Evolutionary conservation across 129 eudicot species (phyloP), one percentile per base, ranked within the genome.

Genomic region (Centrapalus pauciflorus): DNA sequence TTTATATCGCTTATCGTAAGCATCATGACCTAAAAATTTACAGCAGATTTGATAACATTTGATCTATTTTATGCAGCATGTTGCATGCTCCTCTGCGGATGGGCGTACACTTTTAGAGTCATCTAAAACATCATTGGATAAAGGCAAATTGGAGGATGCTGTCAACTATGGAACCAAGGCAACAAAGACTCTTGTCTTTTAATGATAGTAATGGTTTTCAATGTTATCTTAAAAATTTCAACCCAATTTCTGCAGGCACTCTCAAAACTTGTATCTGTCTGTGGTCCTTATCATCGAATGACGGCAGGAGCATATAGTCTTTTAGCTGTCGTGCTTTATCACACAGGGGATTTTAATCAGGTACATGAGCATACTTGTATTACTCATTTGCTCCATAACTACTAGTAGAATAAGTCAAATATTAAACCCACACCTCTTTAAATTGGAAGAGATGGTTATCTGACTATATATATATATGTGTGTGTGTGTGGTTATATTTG

Each of bases 211-310:
- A 16, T 28, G 27, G 51, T 26, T 43, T 66, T 29, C 48, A 2
- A 38, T 56, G 32, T 60, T 27, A 27, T 40, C 34, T 46, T 58
- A 7, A 58, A 49, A 71, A 32, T n/a, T 25, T 35, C 3, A 37
- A 25, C 71, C 60, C 24, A 29, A 64, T 40, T 73, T 79, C 30
- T 85, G 77, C 71, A 93, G 96, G 98, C 98, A 72, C 86, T 93
- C 34, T 76, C 92, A 13, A 93, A 86, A 81, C 89, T 93, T 49
- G 92, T 84, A 30, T 74, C 89, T 10, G 96, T 93, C 4, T 93
- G 98, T 80, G 98, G 98, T 55, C 98, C 98, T 58, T 93, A 88
- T 77, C 98, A 93, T 85, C 89, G 98, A 61, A 93, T 93, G 96
- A 93, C 98, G 21, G 95, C 96, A 5, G 98, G 98, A 13, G 98